Evolutionary conservation across 2,329 filamentous ascomycete genomes (phyloP).

Genomic region (Fusarium continuum): DNA sequence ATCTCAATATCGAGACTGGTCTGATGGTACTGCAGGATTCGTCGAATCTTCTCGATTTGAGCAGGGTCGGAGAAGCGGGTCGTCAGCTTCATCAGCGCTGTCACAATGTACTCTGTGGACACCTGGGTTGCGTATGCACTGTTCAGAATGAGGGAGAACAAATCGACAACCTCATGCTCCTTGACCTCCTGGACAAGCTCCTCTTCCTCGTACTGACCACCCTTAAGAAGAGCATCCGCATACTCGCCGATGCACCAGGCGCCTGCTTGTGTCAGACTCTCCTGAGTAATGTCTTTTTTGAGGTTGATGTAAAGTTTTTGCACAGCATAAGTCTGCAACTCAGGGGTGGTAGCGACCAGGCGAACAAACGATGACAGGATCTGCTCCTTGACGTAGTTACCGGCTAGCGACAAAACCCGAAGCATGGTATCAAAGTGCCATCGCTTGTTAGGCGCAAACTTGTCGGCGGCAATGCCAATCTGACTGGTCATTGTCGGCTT

Average conservation of each 20-base stretch:
- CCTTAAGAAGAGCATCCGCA: slow-evolving; percentile 86
- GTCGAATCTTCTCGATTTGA: slow-evolving; percentile 87
- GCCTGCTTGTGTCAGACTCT: slow-evolving; percentile 90
- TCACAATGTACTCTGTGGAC: slow-evolving; percentile 95
- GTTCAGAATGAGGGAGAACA: slow-evolving; percentile 92
- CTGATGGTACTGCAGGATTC: slow-evolving; percentile 79
- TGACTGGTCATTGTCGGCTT: slow-evolving; percentile 98
- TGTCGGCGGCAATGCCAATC: slow-evolving; percentile 95
- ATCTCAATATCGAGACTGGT: slow-evolving; percentile 94
- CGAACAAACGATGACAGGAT: slow-evolving; percentile 97
- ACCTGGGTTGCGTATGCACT: slow-evolving; percentile 94
- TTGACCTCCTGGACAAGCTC: slow-evolving; percentile 83
- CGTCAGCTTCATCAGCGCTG: slow-evolving; percentile 92
- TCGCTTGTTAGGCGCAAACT: slow-evolving; percentile 94
- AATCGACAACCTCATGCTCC: slow-evolving; percentile 88
- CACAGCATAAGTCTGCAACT: slow-evolving; percentile 94
- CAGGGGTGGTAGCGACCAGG: slow-evolving; percentile 91
- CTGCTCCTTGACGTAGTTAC: slow-evolving; percentile 97
- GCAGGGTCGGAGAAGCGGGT: slow-evolving; percentile 83
- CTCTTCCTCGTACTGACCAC: slow-evolving; percentile 93
- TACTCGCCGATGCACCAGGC: slow-evolving; percentile 99
- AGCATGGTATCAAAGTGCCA: slow-evolving; percentile 99
- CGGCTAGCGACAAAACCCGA: slow-evolving; percentile 89
- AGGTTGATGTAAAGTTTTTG: slow-evolving; percentile 92
- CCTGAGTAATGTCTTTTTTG: slow-evolving; percentile 97